Base-by-base conservation (phyloP, 441 rosid genomes). In the Jatropha multifida region DNA sequence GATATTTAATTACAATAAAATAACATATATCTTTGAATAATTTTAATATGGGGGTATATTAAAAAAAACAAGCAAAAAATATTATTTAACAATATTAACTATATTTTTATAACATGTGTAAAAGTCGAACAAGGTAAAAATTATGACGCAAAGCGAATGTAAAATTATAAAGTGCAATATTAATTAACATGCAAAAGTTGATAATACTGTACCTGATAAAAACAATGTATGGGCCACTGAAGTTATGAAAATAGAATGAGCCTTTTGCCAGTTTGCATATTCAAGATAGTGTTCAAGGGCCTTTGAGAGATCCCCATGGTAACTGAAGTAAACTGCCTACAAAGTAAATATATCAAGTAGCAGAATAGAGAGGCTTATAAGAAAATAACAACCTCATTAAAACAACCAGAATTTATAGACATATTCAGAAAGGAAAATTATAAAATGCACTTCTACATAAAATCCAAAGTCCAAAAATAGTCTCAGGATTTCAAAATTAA, bases 251-350 rank as follows among this genome's bases (percentile, higher is more conserved):
- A 91, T 90, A 66, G 90, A 85, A 88, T 92, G 98, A 86, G 97
- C 97, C 77, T 82, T 94, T 74, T 88, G 97, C 99, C 98, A 96
- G 80, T 88, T 88, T 76, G 84, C 87, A 86, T 97, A 90, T 82
- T 85, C 85, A 72, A 96, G 85, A 77, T 85, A 94, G 84, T 96
- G 94, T 75, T 94, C 97, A 52, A 96, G 91, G 81, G 96, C 98
- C 88, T 88, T 88, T 15, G 78, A 70, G 64, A 88, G 82, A 83
- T 96, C 88, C 74, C 93, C 90, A 46, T 85, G 80, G 85, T 91
- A 94, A 85, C 79, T 86, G 83, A 74, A 83, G 84, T 88, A 94
- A 76, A 92, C 88, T 59, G 97, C 98, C 98, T 94, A 92, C 83
- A 44, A 66, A 48, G 73, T 18, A 27, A 71, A 68, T 32, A 71